These are phyloP conservation scores for Leccinum broughii DNA, from an alignment of 768 basidiomycete genomes.

Conservation along the genomic window DNA sequence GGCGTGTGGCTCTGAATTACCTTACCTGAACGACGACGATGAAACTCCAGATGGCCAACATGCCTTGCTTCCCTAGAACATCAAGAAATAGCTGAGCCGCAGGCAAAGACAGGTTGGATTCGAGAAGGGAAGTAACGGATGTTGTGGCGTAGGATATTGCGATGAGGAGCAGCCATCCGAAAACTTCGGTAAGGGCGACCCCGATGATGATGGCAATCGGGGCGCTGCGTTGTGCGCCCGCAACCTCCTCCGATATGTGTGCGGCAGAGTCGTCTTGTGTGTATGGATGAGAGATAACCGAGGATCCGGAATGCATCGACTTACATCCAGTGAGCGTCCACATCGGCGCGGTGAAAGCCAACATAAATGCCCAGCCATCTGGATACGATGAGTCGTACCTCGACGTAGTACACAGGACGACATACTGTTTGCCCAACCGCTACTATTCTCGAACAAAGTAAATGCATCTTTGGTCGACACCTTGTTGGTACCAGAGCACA, in stretches of 20 bases:
- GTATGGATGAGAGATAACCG: not conserved
- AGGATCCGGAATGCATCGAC: constrained; percentile 20
- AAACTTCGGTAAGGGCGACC: constrained; percentile 56
- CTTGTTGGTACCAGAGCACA: constrained; percentile 51
- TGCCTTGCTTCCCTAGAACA: constrained; percentile 65
- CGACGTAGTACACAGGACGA: not conserved
- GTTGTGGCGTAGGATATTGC: constrained; percentile 63
- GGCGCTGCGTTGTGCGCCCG: constrained; percentile 61
- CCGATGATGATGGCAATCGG: constrained; percentile 70
- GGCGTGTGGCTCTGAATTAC: not conserved
- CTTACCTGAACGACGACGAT: constrained; percentile 62
- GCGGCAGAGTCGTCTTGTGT: constrained; percentile 69
- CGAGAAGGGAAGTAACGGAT: constrained; percentile 52
- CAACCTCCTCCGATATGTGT: constrained; percentile 71
- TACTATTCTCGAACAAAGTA: constrained; percentile 68
- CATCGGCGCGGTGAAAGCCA: constrained; percentile 75
- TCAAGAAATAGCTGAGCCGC: constrained; percentile 74
- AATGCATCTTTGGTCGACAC: constrained; percentile 71
- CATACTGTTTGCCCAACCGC: constrained; percentile 64
- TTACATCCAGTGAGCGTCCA: constrained; percentile 78
- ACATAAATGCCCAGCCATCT: constrained; percentile 75
- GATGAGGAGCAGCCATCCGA: constrained; percentile 67
- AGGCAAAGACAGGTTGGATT: constrained; percentile 54
- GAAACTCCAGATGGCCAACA: constrained; percentile 70
- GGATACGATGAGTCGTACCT: not conserved